These are phyloP conservation scores for Penicillium sp. DNA, from an alignment of 2,329 filamentous ascomycete species.

Conservation along the genomic window DNA sequence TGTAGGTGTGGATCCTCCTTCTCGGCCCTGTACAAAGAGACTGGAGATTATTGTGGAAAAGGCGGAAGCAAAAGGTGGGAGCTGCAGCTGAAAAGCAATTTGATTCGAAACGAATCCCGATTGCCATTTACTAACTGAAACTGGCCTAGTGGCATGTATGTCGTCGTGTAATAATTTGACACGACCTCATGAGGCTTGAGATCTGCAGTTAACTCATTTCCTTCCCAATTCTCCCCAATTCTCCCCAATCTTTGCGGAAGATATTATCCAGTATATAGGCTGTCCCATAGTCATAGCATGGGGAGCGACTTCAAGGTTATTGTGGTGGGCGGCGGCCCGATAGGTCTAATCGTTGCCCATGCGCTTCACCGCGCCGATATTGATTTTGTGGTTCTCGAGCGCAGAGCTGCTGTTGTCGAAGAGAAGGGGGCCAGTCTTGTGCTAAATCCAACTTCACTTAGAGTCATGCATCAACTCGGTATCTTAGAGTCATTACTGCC, in stretches of 20 bases:
- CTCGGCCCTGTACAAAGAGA: too few relatives aligned
- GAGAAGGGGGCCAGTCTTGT: conserved; percentile 31
- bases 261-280: neutral
- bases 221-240: neutral
- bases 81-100: neutral
- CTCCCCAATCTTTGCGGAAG: neutral
- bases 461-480: conserved; percentile 32
- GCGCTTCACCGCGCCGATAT: conserved; percentile 25
- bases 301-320: conserved; percentile 23
- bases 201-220: neutral
- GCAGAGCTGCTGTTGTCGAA: conserved; percentile 22
- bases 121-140: neutral
- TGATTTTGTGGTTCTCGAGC: conserved; percentile 37
- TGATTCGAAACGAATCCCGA: neutral
- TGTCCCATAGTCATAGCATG: neutral
- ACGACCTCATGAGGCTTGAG: neutral
- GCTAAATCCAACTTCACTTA: conserved; percentile 25
- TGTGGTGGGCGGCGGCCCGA: conserved; percentile 17
- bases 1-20: neutral
- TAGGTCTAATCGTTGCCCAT: conserved; percentile 19
- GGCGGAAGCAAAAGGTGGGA: neutral
- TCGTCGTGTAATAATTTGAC: neutral
- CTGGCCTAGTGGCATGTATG: neutral
- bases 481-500: conserved; percentile 13
- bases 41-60: neutral